Percentiles rank a stretch among this genome's conserved stretches.
Evolutionary conservation across 179 eudicot species (phyloP).

Genomic region (Drosera spatulata): DNA sequence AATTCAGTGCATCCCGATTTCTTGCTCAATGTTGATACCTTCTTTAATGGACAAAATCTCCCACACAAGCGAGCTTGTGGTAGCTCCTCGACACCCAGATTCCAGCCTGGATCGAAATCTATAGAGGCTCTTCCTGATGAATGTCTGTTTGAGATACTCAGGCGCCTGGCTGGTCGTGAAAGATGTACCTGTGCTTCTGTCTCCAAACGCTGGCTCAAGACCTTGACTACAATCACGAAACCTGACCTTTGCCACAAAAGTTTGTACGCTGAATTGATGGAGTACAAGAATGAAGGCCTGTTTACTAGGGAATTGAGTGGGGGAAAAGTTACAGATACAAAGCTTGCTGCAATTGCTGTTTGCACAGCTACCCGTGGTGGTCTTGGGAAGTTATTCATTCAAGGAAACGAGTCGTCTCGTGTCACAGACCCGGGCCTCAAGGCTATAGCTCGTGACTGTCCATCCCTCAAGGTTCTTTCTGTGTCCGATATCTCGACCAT

Average conservation of each 20-base stretch:
- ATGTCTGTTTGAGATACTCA: conserved; percentile 72
- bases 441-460: conserved; percentile 67
- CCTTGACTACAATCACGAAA: conserved; percentile 39
- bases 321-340: conserved; percentile 74
- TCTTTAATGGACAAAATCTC: conserved; percentile 10
- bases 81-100: conserved; percentile 14
- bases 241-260: conserved; percentile 33
- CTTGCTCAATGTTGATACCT: neutral
- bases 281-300: conserved; percentile 28
- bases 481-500: conserved; percentile 55
- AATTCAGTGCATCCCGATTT: too few species aligned
- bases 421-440: conserved; percentile 55
- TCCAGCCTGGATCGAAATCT: conserved; percentile 28
- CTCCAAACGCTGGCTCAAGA: conserved; percentile 50
- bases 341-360: conserved; percentile 77
- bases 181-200: conserved; percentile 40
- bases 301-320: conserved; percentile 73
- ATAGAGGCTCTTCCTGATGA: conserved; percentile 78
- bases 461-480: conserved; percentile 53
- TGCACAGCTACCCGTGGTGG: conserved; percentile 66
- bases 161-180: conserved; percentile 58
- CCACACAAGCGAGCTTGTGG: conserved; percentile 21
- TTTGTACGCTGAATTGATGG: conserved; percentile 12
- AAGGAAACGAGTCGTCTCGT: conserved; percentile 38
- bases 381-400: conserved; percentile 58